Base-by-base conservation (phyloP, 1,284 basidiomycete genomes). In the Cystobasidium slooffiae region DNA sequence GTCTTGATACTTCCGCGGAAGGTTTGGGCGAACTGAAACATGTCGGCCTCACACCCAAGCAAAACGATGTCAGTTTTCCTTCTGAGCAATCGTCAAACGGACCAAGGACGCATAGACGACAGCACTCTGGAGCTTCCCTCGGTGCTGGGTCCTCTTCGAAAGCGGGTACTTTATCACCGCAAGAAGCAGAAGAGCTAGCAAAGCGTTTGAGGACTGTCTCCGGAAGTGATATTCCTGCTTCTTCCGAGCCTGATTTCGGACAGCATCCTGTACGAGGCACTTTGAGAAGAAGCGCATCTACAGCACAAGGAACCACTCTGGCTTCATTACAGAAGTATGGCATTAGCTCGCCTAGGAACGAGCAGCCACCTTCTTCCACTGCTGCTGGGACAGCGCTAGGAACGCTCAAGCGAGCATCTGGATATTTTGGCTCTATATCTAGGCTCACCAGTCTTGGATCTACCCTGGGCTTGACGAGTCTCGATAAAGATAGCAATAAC, bases 151-250 rank as follows among this genome's bases (percentile, higher is more conserved):
- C 31, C 31, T 31, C 31, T 1, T 51, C 43, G 18, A 72, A 56
- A 55, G 61, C 69, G 4, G 69, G 69, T 4, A 73, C 70, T 16
- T 53, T 73, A 5, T 41, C 70, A 18, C 46, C 51, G 14, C 20
- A 73, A 59, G 70, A 65, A 58, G 70, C 70, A 20, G 70, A 59
- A 51, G 58, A 58, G 22, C 41, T 73, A n/a, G 70, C 70, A 31
- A 65, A 66, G 52, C 70, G 70, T 6, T 44, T 73, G 22, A 63
- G 70, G n/a, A 73, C 62, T 9, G 70, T 73, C 10, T 65, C 62
- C 1, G 70, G 70, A 20, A 61, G 52, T 20, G 70, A 73, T 65
- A 39, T 73, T 16, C 70, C 49, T 3, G 47, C 61, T 3, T 14
- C 18, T 37, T 24, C 41, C 9, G 70, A 37, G 31, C 6, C 47